Percentiles rank a stretch among this genome's conserved stretches.
Evolutionary conservation across 2,329 filamentous ascomycete genomes (phyloP).

Genomic region (Onygenales sp.): DNA sequence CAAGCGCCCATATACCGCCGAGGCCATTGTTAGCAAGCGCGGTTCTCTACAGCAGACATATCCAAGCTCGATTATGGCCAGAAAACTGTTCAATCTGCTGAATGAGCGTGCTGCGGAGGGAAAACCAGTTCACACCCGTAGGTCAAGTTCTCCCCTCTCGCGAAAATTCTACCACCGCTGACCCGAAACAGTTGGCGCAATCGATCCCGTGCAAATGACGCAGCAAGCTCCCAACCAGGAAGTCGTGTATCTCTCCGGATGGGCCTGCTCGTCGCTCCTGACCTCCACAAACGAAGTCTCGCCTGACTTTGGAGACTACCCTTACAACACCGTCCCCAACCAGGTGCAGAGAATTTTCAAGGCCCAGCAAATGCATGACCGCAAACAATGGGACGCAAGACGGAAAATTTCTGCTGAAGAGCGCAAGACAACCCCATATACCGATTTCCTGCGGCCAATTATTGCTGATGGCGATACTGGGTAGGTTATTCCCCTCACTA

Average conservation of each 20-base stretch:
- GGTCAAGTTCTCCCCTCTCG: constrained; percentile 22
- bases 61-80: constrained; percentile 86
- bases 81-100: constrained; percentile 86
- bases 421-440: constrained; percentile 66
- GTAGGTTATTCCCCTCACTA: constrained; percentile 22
- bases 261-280: constrained; percentile 90
- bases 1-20: constrained; percentile 80
- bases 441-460: constrained; percentile 89
- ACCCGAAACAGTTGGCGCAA: constrained; percentile 68
- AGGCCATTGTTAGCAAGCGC: constrained; percentile 86
- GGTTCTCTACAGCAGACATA: constrained; percentile 81
- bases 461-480: constrained; percentile 93
- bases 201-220: constrained; percentile 99
- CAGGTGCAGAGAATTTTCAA: constrained; percentile 95
- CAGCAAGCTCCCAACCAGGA: constrained; percentile 95
- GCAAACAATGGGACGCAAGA: constrained; percentile 83
- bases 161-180: background rate
- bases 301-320: constrained; percentile 95
- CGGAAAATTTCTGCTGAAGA: constrained; percentile 67
- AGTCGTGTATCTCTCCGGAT: constrained; percentile 90
- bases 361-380: constrained; percentile 92
- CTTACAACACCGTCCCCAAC: constrained; percentile 97
- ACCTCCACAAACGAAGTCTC: constrained; percentile 96
- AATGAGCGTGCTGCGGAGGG: constrained; percentile 67
- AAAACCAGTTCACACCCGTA: constrained; percentile 87